Base-by-base conservation (phyloP, 129 eudicot species). In the Chrysanthemum makinoi region DNA sequence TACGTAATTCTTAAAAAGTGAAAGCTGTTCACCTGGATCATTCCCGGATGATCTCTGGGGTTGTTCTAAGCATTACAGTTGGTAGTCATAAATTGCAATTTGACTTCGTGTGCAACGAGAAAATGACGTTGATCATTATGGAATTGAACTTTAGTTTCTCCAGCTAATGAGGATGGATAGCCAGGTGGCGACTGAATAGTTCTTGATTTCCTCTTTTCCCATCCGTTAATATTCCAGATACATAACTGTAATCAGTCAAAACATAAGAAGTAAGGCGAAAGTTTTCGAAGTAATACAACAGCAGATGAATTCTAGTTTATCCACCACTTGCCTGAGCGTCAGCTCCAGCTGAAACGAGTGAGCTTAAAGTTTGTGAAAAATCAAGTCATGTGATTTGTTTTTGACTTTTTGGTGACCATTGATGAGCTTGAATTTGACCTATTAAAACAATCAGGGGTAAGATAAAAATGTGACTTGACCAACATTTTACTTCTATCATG, bases 141-240 rank as follows among this genome's bases (percentile, higher is more conserved):
- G 69, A 85, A 90, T 53, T 90, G 95, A 58, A 90, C 95, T 77
- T 71, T 83, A 39, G 96, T 90, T 77, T 90, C 96, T 73, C 91
- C 95, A 62, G 67, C 75, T 33, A 87, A 35, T 52, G 96, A 80
- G 72, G 89, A 30, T 5, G 80, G 69, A 51, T 73, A 81, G 16
- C 89, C 89, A 49, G 91, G 82, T 10, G 96, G 96, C 8, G 80
- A 71, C 66, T 83, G 96, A 57, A 90, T 79, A 11, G 84, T 80
- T 81, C 88, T 69, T 65, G 96, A 39, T 81, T 79, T 87, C 81
- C 81, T 81, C 81, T 87, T 90, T 75, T 87, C 96, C 96, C 96
- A 90, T 46, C 87, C 95, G 61, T 87, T 87, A 62, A 87, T 85
- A 43, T 55, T 81, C 96, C 96, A 90, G 59, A 85, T 65, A 68